Evolutionary conservation across 164 flowering plant genomes (phyloP).

Genomic region (Litsea cubeba): DNA sequence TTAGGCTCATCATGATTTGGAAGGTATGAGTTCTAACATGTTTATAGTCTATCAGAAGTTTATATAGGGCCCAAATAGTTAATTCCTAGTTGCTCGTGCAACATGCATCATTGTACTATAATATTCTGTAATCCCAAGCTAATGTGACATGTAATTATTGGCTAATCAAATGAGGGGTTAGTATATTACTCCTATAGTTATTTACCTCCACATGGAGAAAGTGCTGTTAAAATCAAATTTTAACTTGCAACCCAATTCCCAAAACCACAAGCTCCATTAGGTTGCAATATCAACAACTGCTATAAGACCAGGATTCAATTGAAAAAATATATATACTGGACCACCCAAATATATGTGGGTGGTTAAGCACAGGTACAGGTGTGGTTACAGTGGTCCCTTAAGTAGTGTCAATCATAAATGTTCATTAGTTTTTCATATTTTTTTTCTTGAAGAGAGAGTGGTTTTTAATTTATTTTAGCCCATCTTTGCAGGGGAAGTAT

Average conservation of each 20-base stretch:
- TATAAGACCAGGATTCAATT: background rate
- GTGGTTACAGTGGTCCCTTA: background rate
- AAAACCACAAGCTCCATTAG: background rate
- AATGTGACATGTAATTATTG: constrained; percentile 18
- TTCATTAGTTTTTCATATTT: background rate
- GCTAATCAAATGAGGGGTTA: background rate
- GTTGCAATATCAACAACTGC: background rate
- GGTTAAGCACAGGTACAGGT: background rate
- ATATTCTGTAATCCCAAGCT: background rate
- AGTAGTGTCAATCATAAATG: background rate
- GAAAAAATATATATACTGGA: background rate
- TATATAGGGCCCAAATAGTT: background rate
- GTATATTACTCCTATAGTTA: background rate
- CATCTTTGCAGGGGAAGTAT: background rate
- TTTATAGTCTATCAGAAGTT: no score
- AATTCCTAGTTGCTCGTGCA: background rate
- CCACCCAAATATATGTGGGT: background rate
- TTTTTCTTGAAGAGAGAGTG: background rate
- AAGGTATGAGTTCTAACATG: no score
- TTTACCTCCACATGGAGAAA: constrained; percentile 3
- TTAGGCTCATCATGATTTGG: no score
- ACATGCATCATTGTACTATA: background rate
- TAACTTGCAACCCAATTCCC: constrained; percentile 12
- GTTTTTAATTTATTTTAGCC: no score
- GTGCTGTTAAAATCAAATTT: no score